phyloP scores from a whole-genome alignment of 1,284 basidiomycete species.

The Malassezia restricta region DNA sequence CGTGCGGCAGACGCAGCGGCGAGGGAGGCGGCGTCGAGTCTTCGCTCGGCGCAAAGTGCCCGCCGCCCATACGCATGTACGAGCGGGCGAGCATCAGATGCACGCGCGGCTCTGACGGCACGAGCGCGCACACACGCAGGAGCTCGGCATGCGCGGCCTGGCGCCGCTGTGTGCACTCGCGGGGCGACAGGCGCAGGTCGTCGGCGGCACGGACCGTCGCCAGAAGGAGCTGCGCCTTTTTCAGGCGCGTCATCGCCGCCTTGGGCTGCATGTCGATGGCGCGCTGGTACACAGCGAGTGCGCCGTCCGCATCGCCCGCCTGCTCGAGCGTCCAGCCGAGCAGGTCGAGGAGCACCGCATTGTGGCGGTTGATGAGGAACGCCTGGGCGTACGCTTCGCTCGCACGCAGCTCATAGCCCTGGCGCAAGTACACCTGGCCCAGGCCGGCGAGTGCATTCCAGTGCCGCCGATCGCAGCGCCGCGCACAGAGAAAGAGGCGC shows the following conservation, averaged over 20 bases:
- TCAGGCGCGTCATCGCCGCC: slow-evolving; percentile 18
- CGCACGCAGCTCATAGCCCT: slow-evolving; percentile 28
- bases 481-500: slow-evolving; percentile 34
- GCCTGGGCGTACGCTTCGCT: slow-evolving; percentile 31
- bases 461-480: slow-evolving; percentile 33
- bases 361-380: slow-evolving; percentile 26
- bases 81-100: slow-evolving; percentile 39
- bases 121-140: slow-evolving; percentile 26
- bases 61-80: slow-evolving; percentile 41
- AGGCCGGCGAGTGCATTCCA: slow-evolving; percentile 44
- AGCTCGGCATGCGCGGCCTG: slow-evolving; percentile 31
- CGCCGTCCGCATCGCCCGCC: slow-evolving; percentile 12
- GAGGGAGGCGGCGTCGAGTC: slow-evolving; percentile 1
- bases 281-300: slow-evolving; percentile 18
- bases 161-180: slow-evolving; percentile 4
- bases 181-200: neutral
- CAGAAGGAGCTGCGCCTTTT: slow-evolving; percentile 18
- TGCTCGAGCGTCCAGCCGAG: slow-evolving; percentile 27
- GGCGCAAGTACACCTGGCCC: slow-evolving; percentile 29
- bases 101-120: slow-evolving; percentile 35
- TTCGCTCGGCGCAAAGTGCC: slow-evolving; percentile 22
- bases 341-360: slow-evolving; percentile 37
- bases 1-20: slow-evolving; percentile 14
- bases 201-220: slow-evolving; percentile 1
- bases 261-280: slow-evolving; percentile 18